Conservation (phyloP, 169 alveolate species). For the Toxoplasma gondii region DNA sequence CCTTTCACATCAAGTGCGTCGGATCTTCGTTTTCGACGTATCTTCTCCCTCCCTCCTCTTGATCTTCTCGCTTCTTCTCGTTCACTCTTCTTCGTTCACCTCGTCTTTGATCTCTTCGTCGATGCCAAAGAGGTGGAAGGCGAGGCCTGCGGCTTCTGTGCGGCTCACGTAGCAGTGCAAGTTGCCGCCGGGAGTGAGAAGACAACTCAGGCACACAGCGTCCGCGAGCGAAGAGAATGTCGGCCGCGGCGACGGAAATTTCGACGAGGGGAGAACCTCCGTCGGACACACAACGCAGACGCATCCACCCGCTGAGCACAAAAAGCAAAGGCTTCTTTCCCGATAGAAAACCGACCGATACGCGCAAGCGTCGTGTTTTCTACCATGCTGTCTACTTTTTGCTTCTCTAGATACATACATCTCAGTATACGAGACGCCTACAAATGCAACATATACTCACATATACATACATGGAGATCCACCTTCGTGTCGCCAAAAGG, state of each 20-base stretch:
- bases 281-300: slow-evolving; percentile 63
- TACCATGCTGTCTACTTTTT: too few relatives aligned
- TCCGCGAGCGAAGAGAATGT: slow-evolving; percentile 34
- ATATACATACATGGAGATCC: too few relatives aligned
- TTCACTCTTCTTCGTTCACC: not conserved
- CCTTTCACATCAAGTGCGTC: too few relatives aligned
- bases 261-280: slow-evolving; percentile 23
- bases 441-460: too few relatives aligned
- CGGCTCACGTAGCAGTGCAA: slow-evolving; percentile 61
- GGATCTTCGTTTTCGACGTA: not conserved
- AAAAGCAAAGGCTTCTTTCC: not conserved
- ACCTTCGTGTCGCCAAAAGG: too few relatives aligned
- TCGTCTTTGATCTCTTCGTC: not conserved
- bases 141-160: slow-evolving; percentile 59
- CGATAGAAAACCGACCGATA: not conserved
- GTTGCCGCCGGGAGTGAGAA: slow-evolving; percentile 48
- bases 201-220: slow-evolving; percentile 55
- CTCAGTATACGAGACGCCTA: too few relatives aligned
- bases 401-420: too few relatives aligned
- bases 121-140: slow-evolving; percentile 43
- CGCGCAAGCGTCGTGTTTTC: not conserved
- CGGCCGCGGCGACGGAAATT: not conserved
- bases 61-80: not conserved
- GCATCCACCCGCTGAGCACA: slow-evolving; percentile 61
- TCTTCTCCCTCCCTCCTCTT: not conserved